phyloP scores from a whole-genome alignment of 2,329 filamentous ascomycete genomes.

The Diaporthe amygdali region DNA sequence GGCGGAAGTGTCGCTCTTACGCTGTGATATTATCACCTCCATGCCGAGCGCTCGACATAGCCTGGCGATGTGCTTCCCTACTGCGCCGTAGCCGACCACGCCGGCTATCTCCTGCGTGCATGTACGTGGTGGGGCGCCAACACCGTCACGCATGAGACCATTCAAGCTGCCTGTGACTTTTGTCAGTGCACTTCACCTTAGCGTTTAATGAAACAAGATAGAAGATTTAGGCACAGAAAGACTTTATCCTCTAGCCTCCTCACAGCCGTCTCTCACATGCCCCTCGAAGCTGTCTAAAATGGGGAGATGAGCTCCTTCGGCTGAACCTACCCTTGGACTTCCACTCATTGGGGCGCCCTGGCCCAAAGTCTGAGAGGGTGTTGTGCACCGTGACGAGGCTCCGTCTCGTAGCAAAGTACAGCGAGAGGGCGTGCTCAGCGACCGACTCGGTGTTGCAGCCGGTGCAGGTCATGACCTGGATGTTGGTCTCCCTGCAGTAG shows the following conservation, averaged over 20 bases:
- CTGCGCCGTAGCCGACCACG: slow-evolving; percentile 24
- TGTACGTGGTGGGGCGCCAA: slow-evolving; percentile 16
- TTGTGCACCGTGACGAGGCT: slow-evolving; percentile 30
- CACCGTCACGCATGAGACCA: slow-evolving; percentile 5
- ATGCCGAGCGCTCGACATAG: slow-evolving; percentile 32
- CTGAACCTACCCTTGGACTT: slow-evolving; percentile 8
- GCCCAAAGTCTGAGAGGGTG: slow-evolving; percentile 24
- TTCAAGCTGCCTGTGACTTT: slow-evolving; percentile 10
- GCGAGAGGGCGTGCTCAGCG: slow-evolving; percentile 31
- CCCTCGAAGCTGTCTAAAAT: not conserved
- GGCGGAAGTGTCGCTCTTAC: slow-evolving; percentile 16
- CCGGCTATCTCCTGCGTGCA: slow-evolving; percentile 22
- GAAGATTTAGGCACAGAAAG: too few species aligned
- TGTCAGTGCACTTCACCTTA: not conserved
- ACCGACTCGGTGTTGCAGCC: slow-evolving; percentile 29
- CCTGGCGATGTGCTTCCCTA: slow-evolving; percentile 28
- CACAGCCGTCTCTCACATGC: too few species aligned
- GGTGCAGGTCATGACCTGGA: slow-evolving; percentile 31
- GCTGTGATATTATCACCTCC: slow-evolving; percentile 30
- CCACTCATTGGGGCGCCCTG: slow-evolving; percentile 23
- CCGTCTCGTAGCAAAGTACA: slow-evolving; percentile 31
- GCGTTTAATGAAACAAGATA: too few species aligned
- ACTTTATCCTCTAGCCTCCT: too few species aligned
- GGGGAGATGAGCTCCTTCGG: not conserved
- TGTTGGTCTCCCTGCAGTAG: slow-evolving; percentile 27